Evolutionary conservation across 495 filamentous ascomycete genomes (phyloP).

Genomic region (Jackrogersella multiformis): DNA sequence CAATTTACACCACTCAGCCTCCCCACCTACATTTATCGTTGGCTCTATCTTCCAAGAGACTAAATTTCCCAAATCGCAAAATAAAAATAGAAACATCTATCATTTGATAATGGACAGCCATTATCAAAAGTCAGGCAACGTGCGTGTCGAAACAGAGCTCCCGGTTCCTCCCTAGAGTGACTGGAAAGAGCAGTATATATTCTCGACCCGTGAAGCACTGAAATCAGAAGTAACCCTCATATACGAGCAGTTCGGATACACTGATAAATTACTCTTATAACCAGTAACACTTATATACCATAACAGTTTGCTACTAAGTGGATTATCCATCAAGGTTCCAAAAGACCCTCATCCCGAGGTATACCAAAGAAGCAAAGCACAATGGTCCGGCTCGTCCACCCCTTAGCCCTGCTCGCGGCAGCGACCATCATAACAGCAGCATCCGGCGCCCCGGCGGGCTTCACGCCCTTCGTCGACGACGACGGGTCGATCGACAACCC

Average conservation of each 20-base stretch:
- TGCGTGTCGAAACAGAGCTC: neutral
- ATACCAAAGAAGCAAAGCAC: neutral
- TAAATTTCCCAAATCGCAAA: neutral
- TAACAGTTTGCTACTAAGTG: neutral
- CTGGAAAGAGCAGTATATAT: neutral
- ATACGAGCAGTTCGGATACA: neutral
- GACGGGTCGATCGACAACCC: neutral
- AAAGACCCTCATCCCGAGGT: too few species aligned
- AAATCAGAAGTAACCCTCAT: too few species aligned
- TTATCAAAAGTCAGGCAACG: neutral
- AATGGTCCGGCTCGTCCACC: neutral
- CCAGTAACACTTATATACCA: neutral
- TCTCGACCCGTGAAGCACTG: neutral
- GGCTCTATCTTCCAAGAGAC: neutral
- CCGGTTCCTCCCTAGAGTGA: neutral
- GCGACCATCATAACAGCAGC: neutral
- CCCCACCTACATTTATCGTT: neutral
- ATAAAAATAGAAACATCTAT: neutral
- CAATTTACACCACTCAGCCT: constrained; percentile 1
- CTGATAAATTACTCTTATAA: neutral
- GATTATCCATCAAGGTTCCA: too few species aligned
- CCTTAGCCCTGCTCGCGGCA: neutral
- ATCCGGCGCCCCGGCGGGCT: too few species aligned
- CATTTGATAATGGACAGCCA: neutral
- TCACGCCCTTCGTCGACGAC: neutral